Evolutionary conservation across 192 early-diverging fungal genomes (phyloP).

Genomic region (Pilaira anomala): DNA sequence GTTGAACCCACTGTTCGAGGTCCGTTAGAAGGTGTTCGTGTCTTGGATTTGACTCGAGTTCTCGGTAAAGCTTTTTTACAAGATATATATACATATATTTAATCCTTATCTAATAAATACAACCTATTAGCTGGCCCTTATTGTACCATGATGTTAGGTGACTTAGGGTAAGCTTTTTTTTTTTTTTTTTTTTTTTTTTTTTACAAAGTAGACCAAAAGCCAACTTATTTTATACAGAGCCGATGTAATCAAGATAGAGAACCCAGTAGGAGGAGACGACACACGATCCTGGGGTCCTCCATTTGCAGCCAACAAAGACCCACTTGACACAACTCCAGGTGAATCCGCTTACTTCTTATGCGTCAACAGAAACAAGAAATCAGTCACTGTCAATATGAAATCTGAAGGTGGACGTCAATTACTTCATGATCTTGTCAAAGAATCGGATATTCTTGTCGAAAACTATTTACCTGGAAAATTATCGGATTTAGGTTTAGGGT

Average conservation of each 20-base stretch:
- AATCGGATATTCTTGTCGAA: constrained; percentile 84
- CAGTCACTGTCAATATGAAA: constrained; percentile 86
- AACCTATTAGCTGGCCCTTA: constrained; percentile 63
- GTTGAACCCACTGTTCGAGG: background rate
- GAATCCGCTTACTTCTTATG: constrained; percentile 91
- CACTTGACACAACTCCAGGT: constrained; percentile 27
- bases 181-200: no score
- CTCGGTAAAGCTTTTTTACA: constrained; percentile 38
- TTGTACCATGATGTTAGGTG: constrained; percentile 76
- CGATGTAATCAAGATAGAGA: constrained; percentile 88
- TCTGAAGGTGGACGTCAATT: constrained; percentile 56
- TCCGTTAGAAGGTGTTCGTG: constrained; percentile 27
- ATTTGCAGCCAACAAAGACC: constrained; percentile 41
- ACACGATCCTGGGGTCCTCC: constrained; percentile 86
- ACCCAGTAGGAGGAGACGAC: constrained; percentile 80
- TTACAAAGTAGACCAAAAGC: no score
- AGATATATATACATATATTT: background rate
- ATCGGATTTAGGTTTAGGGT: constrained; percentile 70
- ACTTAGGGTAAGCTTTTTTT: constrained; percentile 59
- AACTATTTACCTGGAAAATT: constrained; percentile 92
- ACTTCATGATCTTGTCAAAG: constrained; percentile 60
- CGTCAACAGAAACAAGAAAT: constrained; percentile 91
- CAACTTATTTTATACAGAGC: no score
- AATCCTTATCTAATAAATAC: background rate
- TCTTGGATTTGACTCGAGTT: constrained; percentile 72